phyloP scores from a whole-genome alignment of 2,329 filamentous ascomycete species.

The Cladophialophora bantiana region DNA sequence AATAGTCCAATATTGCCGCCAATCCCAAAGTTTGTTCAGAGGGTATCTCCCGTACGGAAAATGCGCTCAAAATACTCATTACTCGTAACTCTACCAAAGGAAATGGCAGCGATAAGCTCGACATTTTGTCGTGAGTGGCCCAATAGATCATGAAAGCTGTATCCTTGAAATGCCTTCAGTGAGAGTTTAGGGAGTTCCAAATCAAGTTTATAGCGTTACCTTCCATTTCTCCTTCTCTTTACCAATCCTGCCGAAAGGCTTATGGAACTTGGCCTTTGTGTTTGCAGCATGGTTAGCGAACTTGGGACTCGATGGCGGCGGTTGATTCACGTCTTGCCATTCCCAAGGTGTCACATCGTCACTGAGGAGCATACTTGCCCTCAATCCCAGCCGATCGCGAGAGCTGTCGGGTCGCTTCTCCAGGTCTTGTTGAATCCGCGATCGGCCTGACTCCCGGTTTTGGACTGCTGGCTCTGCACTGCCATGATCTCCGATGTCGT shows the following conservation, averaged over 20 bases:
- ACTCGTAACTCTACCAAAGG: conserved; percentile 10
- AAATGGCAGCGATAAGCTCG: background rate
- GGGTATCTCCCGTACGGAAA: conserved; percentile 9
- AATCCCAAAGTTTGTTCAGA: background rate
- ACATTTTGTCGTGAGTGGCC: background rate
- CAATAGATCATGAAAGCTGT: conserved; percentile 3
- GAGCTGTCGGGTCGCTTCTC: conserved; percentile 35
- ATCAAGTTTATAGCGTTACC: background rate
- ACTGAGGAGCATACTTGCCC: conserved; percentile 31
- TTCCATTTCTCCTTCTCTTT: conserved; percentile 25
- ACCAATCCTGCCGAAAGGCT: conserved; percentile 32
- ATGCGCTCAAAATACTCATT: background rate
- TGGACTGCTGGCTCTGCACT: conserved; percentile 23
- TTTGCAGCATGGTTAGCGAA: background rate
- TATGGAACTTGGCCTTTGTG: conserved; percentile 28
- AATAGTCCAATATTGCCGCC: background rate
- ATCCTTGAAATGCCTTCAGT: background rate
- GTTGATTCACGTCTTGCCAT: conserved; percentile 14
- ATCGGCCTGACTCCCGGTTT: conserved; percentile 3
- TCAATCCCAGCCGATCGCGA: conserved; percentile 32
- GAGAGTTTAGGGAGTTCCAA: background rate
- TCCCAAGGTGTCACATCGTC: conserved; percentile 36
- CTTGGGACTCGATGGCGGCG: conserved; percentile 5
- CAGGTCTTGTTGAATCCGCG: conserved; percentile 26
- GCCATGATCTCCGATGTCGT: conserved; percentile 15